A percentile compares a stretch with the other conserved stretches of the same genome.
Evolutionary conservation across 2,329 filamentous ascomycete species (phyloP).

Genomic region (Ophiostoma angusticollis): DNA sequence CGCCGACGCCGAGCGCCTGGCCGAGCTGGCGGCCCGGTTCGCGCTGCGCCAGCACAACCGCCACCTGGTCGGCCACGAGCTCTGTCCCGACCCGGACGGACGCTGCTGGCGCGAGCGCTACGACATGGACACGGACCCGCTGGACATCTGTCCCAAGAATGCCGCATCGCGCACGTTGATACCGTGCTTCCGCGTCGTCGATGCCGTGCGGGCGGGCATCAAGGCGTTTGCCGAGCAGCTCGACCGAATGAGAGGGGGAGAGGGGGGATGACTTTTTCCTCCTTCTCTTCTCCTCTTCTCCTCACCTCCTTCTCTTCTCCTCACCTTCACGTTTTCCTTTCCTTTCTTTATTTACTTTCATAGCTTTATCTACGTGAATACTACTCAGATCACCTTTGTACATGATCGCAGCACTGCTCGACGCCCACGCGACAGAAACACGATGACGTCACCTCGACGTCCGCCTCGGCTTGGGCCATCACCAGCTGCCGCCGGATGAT

Average conservation of each 20-base stretch:
- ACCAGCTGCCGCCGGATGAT: constrained; percentile 1
- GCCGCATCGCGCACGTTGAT: constrained; percentile 4
- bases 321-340: too few relatives aligned
- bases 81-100: constrained; percentile 3
- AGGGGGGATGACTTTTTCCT: too few relatives aligned
- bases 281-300: too few relatives aligned
- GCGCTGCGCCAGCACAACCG: constrained; percentile 6
- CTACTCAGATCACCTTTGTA: too few relatives aligned
- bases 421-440: constrained; percentile 21
- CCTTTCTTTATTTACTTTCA: too few relatives aligned
- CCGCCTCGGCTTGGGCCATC: constrained; percentile 12
- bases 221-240: constrained; percentile 2
- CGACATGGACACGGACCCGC: constrained; percentile 7
- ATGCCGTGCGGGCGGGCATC: constrained; percentile 1
- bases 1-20: constrained; percentile 1
- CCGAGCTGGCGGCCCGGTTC: constrained; percentile 4
- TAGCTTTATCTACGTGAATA: too few relatives aligned
- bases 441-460: constrained; percentile 22
- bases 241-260: too few relatives aligned
- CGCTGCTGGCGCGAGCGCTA: constrained; percentile 8
- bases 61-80: constrained; percentile 7
- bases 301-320: too few relatives aligned
- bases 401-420: constrained; percentile 1
- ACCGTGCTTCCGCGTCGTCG: constrained; percentile 7
- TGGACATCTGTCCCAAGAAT: constrained; percentile 7